Conservation (phyloP, 441 rosid genomes). For the Syzygium malaccense region DNA sequence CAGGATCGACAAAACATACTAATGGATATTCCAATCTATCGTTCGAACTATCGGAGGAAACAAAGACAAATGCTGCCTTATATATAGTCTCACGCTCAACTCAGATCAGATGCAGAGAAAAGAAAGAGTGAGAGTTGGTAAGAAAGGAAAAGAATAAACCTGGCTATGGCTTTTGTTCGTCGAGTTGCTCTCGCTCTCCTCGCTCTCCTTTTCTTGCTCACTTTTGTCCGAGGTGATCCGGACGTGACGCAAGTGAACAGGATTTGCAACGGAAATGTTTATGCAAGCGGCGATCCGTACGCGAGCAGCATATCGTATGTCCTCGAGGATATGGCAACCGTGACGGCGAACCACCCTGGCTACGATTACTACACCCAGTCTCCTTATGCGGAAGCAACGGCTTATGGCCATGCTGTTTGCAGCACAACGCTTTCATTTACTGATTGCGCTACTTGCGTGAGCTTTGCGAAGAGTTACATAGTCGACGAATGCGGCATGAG, state of each 20-base stretch:
- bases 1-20: background rate
- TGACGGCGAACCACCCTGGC: background rate
- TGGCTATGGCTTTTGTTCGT: background rate
- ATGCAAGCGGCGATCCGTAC: background rate
- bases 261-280: background rate
- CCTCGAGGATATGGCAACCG: background rate
- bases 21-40: background rate
- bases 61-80: background rate
- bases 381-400: background rate
- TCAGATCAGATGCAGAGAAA: background rate
- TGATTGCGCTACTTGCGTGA: background rate
- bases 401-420: background rate
- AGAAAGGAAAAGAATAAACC: background rate
- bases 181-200: background rate
- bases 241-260: background rate
- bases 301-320: background rate
- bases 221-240: background rate
- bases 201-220: background rate
- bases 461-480: background rate
- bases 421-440: background rate
- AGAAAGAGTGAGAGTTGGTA: background rate
- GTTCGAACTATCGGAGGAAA: background rate
- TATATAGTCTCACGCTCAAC: background rate
- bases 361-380: background rate
- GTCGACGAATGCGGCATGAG: background rate